Conservation (phyloP, 768 basidiomycete species). For the Amanita fuliginea region DNA sequence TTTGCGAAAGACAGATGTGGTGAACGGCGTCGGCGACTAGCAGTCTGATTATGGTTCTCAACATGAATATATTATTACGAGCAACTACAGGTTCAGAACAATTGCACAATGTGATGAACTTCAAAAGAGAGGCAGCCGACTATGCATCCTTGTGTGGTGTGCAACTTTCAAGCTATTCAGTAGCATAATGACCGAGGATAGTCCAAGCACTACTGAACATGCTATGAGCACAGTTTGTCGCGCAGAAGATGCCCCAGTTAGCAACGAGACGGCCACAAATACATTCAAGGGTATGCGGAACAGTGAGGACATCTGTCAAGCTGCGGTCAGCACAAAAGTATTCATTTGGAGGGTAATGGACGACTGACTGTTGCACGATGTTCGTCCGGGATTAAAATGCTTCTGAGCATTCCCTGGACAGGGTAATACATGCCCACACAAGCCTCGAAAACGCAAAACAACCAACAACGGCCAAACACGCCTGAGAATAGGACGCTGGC, state of each 20-base stretch:
- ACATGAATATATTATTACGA: no score
- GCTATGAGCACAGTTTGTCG: conserved; percentile 49
- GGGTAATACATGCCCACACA: conserved; percentile 78
- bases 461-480: conserved; percentile 51
- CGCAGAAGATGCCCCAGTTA: conserved; percentile 60
- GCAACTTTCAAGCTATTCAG: conserved; percentile 29
- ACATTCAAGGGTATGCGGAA: conserved; percentile 69
- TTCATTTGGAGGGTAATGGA: not conserved
- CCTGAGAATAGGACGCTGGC: conserved; percentile 30
- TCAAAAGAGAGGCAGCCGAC: no score
- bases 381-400: conserved; percentile 56
- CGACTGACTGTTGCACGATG: conserved; percentile 57
- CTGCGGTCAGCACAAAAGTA: not conserved
- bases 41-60: no score
- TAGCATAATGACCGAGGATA: conserved; percentile 50
- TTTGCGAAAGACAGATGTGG: no score
- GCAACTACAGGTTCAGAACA: no score
- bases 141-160: no score
- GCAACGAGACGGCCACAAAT: conserved; percentile 58
- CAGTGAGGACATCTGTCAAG: conserved; percentile 46
- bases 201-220: conserved; percentile 42
- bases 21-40: no score
- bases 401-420: conserved; percentile 64
- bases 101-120: no score
- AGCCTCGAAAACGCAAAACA: conserved; percentile 66